These are phyloP conservation scores for Penicillium malachiteum DNA, from an alignment of 495 filamentous ascomycete genomes.

Conservation along the genomic window DNA sequence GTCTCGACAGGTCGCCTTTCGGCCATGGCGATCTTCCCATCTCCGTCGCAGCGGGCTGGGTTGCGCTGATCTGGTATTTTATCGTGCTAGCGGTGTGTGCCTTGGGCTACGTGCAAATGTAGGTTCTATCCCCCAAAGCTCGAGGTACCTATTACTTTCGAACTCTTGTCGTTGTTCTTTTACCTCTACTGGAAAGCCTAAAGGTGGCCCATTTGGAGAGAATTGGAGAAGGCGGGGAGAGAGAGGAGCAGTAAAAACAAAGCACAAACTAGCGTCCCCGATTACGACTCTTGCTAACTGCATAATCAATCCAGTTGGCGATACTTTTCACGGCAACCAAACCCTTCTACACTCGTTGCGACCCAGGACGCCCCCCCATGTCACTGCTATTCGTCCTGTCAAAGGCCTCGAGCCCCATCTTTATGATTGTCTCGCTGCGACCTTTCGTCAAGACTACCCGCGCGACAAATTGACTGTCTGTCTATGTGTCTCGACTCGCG, in stretches of 20 bases:
- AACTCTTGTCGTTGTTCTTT: no score
- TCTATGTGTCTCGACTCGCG: conserved; percentile 75
- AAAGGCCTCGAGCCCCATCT: conserved; percentile 90
- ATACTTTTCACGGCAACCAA: conserved; percentile 42
- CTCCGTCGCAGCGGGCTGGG: conserved; percentile 42
- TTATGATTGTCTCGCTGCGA: conserved; percentile 90
- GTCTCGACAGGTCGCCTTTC: conserved; percentile 28
- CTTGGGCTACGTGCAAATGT: conserved; percentile 63
- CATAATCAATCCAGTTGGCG: conserved; percentile 37
- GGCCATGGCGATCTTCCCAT: conserved; percentile 36
- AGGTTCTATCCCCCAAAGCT: conserved; percentile 15
- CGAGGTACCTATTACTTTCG: neutral
- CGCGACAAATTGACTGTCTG: conserved; percentile 72
- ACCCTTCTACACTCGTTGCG: conserved; percentile 29
- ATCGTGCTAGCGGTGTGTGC: conserved; percentile 54
- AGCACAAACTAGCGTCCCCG: conserved; percentile 3
- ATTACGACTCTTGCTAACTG: conserved; percentile 14
- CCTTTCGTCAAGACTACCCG: conserved; percentile 82
- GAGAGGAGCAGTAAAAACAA: neutral
- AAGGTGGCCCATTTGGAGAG: no score
- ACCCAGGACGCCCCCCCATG: conserved; percentile 60
- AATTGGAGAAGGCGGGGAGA: neutral
- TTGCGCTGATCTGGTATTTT: conserved; percentile 60
- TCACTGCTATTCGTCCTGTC: conserved; percentile 89
- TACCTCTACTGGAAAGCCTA: no score